Percentiles rank a stretch among this genome's conserved stretches.
Conservation (phyloP, 164 flowering plant genomes). For the Vitis vinifera region DNA sequence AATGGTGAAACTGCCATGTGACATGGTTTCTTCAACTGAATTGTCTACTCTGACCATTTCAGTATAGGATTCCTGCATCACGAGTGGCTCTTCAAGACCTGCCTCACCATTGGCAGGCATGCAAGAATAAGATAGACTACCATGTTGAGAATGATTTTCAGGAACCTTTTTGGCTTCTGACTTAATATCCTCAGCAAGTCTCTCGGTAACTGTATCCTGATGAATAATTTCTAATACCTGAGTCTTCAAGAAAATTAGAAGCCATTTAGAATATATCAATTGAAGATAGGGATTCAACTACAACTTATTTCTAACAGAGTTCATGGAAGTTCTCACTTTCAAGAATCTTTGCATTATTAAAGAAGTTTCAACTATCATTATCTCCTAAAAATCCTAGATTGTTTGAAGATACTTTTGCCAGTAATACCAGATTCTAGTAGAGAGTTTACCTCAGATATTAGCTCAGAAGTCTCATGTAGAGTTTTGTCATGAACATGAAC, state of each 20-base stretch:
- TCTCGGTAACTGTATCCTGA: conserved; percentile 22
- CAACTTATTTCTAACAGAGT: conserved; percentile 1
- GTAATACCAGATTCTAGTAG: neutral
- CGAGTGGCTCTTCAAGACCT: conserved; percentile 13
- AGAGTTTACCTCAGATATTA: conserved; percentile 29
- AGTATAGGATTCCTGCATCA: conserved; percentile 5
- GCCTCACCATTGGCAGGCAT: conserved; percentile 2
- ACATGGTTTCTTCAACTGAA: conserved; percentile 21
- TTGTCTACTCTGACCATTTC: conserved; percentile 15
- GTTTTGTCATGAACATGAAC: conserved; percentile 16
- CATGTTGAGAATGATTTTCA: conserved; percentile 13
- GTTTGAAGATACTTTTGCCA: conserved; percentile 2
- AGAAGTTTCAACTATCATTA: neutral
- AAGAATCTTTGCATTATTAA: neutral
- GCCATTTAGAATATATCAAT: neutral
- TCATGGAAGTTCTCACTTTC: conserved; percentile 5
- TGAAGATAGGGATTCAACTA: conserved; percentile 7
- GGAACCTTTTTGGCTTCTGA: conserved; percentile 15
- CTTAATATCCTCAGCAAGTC: conserved; percentile 5
- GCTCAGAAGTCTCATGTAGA: conserved; percentile 14
- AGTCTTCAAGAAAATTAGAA: conserved; percentile 17
- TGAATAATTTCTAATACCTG: conserved; percentile 18
- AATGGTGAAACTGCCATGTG: conserved; percentile 6
- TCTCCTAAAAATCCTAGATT: conserved; percentile 1
- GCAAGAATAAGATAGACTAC: conserved; percentile 9